These are phyloP conservation scores for Magnolia kwangsiensis DNA, from an alignment of 164 flowering plant species.

Conservation along the genomic window DNA sequence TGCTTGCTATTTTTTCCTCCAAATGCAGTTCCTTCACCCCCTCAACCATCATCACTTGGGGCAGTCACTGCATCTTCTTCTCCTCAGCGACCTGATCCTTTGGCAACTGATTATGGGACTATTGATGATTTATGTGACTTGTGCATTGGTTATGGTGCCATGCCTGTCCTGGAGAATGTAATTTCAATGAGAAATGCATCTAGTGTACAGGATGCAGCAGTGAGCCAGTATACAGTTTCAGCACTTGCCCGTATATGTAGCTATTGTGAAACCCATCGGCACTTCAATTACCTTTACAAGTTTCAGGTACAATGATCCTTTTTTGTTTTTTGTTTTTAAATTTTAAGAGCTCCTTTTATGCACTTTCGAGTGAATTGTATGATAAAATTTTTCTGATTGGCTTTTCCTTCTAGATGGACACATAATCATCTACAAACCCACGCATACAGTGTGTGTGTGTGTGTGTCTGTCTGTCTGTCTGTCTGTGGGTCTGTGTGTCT, in stretches of 20 bases:
- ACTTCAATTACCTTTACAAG: conserved; percentile 89
- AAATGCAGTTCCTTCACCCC: conserved; percentile 61
- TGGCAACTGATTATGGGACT: conserved; percentile 94
- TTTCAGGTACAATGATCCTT: conserved; percentile 57
- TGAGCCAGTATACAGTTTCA: conserved; percentile 63
- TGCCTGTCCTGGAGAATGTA: conserved; percentile 81
- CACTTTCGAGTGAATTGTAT: neutral
- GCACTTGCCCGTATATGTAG: conserved; percentile 81
- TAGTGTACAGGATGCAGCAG: conserved; percentile 40
- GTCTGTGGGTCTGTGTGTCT: too few relatives aligned
- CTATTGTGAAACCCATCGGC: conserved; percentile 89
- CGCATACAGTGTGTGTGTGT: neutral
- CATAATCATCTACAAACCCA: too few relatives aligned
- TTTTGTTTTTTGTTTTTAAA: neutral
- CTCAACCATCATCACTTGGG: conserved; percentile 62
- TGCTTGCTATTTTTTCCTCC: conserved; percentile 88
- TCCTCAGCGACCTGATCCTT: conserved; percentile 82
- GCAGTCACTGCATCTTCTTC: conserved; percentile 62
- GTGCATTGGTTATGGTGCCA: conserved; percentile 86
- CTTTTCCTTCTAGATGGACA: neutral
- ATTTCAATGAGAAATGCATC: conserved; percentile 62
- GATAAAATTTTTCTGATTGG: neutral
- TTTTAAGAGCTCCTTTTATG: too few relatives aligned
- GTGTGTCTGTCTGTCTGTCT: too few relatives aligned
- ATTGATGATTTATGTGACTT: conserved; percentile 87